Evolutionary conservation across 768 basidiomycete genomes (phyloP).

Genomic region (Lactarius sp.): DNA sequence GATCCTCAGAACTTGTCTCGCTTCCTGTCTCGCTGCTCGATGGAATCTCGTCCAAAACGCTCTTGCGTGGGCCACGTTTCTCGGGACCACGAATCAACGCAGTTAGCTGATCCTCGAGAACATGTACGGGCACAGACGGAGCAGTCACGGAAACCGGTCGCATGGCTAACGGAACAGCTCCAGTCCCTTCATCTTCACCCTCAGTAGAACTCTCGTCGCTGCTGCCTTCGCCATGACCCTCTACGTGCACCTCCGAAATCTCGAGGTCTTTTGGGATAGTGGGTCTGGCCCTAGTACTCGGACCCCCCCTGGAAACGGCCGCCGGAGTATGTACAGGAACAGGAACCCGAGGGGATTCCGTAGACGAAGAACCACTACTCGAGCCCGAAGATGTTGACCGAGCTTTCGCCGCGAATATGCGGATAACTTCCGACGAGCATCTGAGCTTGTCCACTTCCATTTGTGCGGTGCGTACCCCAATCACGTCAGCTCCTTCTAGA

Average conservation of each 20-base stretch:
- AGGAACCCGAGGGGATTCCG: background rate
- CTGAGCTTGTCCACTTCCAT: slow-evolving; percentile 5
- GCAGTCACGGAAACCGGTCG: background rate
- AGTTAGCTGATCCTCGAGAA: slow-evolving; percentile 6
- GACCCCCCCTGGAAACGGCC: background rate
- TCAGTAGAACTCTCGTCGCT: slow-evolving; percentile 22
- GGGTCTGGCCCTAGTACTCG: background rate
- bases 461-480: background rate
- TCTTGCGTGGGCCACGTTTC: slow-evolving; percentile 14
- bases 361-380: background rate
- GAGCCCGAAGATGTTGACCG: background rate
- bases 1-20: slow-evolving; percentile 16
- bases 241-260: slow-evolving; percentile 20
- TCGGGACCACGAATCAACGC: slow-evolving; percentile 18
- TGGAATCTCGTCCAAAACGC: slow-evolving; percentile 24
- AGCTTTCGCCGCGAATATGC: background rate
- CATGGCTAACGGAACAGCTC: background rate
- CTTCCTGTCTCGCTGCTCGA: slow-evolving; percentile 16
- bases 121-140: background rate
- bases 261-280: slow-evolving; percentile 5
- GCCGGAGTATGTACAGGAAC: background rate
- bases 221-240: slow-evolving; percentile 21
- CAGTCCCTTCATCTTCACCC: background rate
- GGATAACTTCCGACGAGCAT: background rate
- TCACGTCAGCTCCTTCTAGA: slow-evolving; percentile 1